phyloP scores from a whole-genome alignment of 2,329 filamentous ascomycete species.

The Fonsecaea erecta region DNA sequence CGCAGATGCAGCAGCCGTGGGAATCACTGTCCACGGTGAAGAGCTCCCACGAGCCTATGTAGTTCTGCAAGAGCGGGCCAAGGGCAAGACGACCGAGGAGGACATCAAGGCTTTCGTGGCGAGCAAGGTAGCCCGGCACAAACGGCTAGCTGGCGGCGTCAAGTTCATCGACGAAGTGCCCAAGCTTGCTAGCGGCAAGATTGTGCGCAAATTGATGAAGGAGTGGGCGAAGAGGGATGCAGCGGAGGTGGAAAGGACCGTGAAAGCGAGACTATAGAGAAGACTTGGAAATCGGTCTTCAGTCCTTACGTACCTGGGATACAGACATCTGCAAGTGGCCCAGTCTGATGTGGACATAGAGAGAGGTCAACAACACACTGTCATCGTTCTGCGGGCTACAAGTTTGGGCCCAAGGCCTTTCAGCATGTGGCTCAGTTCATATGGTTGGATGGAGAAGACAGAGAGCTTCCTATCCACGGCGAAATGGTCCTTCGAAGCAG shows the following conservation, averaged over 20 bases:
- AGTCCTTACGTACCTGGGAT: neutral
- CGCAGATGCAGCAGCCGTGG: constrained; percentile 53
- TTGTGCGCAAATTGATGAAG: constrained; percentile 60
- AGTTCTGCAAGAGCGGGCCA: constrained; percentile 55
- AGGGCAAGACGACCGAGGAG: constrained; percentile 53
- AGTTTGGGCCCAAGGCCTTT: too few species aligned
- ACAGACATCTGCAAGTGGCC: neutral
- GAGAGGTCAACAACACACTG: neutral
- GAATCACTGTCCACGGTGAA: constrained; percentile 46
- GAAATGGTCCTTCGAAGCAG: neutral
- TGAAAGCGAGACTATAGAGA: constrained; percentile 62
- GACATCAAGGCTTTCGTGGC: constrained; percentile 47
- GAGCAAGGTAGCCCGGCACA: constrained; percentile 57
- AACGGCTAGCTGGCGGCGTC: constrained; percentile 58
- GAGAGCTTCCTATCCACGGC: neutral
- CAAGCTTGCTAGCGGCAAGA: constrained; percentile 63
- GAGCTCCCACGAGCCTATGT: constrained; percentile 49
- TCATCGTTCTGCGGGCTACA: neutral
- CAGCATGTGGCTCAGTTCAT: neutral
- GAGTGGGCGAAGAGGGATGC: constrained; percentile 57
- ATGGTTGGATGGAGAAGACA: neutral
- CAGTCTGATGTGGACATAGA: neutral
- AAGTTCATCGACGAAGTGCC: constrained; percentile 62
- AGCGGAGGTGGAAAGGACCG: constrained; percentile 64
- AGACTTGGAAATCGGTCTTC: neutral